phyloP scores from a whole-genome alignment of 495 filamentous ascomycete species.

The Articulospora tetracladia region DNA sequence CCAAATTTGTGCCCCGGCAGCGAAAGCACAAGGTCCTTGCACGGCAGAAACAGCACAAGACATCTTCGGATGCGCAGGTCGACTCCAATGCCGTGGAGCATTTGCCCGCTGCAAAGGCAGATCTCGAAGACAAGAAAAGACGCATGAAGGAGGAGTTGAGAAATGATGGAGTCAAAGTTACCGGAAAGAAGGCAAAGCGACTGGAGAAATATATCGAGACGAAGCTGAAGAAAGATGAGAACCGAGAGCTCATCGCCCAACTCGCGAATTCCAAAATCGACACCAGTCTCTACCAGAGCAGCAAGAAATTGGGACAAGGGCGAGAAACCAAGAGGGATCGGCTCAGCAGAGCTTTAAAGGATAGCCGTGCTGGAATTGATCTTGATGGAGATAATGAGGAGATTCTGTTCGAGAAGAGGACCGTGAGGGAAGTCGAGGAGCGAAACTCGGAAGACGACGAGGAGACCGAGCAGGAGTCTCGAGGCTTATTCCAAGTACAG shows the following conservation, averaged over 20 bases:
- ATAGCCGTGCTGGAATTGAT: slow-evolving; percentile 29
- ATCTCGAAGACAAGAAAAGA: slow-evolving; percentile 63
- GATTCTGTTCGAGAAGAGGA: slow-evolving; percentile 40
- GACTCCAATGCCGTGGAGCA: slow-evolving; percentile 69
- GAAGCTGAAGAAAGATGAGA: slow-evolving; percentile 94
- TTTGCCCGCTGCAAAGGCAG: slow-evolving; percentile 57
- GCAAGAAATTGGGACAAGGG: slow-evolving; percentile 65
- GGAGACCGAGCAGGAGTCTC: slow-evolving; percentile 26
- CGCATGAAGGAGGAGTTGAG: slow-evolving; percentile 54
- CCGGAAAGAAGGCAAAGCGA: slow-evolving; percentile 87
- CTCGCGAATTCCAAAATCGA: slow-evolving; percentile 75
- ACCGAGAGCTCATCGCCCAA: slow-evolving; percentile 76
- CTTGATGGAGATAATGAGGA: slow-evolving; percentile 33
- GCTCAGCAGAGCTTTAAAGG: slow-evolving; percentile 54
- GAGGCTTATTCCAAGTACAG: background rate
- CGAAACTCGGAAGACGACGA: slow-evolving; percentile 11
- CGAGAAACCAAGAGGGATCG: slow-evolving; percentile 63
- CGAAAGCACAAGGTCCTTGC: slow-evolving; percentile 71
- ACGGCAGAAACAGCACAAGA: slow-evolving; percentile 46
- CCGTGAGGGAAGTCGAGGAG: slow-evolving; percentile 16
- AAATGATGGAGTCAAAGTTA: slow-evolving; percentile 73
- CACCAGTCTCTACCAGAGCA: slow-evolving; percentile 73
- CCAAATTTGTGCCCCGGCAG: slow-evolving; percentile 71
- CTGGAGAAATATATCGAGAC: slow-evolving; percentile 97
- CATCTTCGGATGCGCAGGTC: slow-evolving; percentile 27